Conservation (phyloP, 805 yeast genomes). For the Saccharomycopsis sp. region DNA sequence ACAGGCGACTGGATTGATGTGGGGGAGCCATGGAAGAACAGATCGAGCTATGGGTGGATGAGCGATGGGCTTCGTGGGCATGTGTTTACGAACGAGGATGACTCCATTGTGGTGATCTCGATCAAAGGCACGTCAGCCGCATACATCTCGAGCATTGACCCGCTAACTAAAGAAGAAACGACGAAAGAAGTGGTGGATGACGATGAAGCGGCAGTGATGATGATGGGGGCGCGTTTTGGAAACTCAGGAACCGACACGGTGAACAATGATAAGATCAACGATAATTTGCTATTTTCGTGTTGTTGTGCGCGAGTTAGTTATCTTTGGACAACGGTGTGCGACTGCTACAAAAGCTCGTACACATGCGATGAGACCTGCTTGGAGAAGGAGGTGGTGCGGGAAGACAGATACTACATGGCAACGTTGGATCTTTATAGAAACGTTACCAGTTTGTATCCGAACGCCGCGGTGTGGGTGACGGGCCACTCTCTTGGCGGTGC, state of each 20-base stretch:
- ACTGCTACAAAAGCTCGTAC: conserved; percentile 75
- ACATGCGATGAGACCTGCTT: conserved; percentile 85
- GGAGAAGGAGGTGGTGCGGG: conserved; percentile 61
- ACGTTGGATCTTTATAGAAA: conserved; percentile 67
- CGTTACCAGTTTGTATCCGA: conserved; percentile 58
- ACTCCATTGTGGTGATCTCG: conserved; percentile 59
- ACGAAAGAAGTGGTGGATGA: conserved; percentile 1
- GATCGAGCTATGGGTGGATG: conserved; percentile 71
- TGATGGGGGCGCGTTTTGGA: conserved; percentile 28
- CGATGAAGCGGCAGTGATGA: not conserved
- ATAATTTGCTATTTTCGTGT: conserved; percentile 83
- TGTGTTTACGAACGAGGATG: conserved; percentile 58
- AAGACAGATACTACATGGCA: conserved; percentile 78
- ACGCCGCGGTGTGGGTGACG: conserved; percentile 74
- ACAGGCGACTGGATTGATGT: conserved; percentile 86
- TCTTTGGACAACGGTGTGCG: conserved; percentile 92
- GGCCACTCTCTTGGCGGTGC: conserved; percentile 97
- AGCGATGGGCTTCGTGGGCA: conserved; percentile 84
- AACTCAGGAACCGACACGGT: conserved; percentile 77
- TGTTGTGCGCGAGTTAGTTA: conserved; percentile 92
- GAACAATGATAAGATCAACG: conserved; percentile 73
- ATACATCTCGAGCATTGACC: conserved; percentile 34
- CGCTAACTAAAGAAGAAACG: not conserved
- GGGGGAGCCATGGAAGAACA: conserved; percentile 42
- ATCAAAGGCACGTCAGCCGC: conserved; percentile 91